Conservation (phyloP, 75 land plant species). For the Pinus tabuliformis region DNA sequence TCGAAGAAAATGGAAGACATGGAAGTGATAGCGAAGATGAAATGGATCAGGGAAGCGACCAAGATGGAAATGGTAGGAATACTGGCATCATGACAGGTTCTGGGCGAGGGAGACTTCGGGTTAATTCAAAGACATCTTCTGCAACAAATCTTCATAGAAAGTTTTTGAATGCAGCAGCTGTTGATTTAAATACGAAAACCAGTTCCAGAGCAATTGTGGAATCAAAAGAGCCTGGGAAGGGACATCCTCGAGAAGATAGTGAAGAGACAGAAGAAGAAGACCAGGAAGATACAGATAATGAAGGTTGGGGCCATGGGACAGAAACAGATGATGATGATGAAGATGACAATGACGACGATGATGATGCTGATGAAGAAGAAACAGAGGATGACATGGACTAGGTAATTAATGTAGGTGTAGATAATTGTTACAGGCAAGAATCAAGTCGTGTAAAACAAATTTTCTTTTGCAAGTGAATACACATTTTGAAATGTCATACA, state of each 20-base stretch:
- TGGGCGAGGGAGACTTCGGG: conserved; percentile 49
- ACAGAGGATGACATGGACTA: no score
- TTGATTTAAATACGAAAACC: conserved; percentile 19
- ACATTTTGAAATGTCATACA: no score
- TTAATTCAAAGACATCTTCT: conserved; percentile 51
- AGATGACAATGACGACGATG: conserved; percentile 62
- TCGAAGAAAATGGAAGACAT: conserved; percentile 47
- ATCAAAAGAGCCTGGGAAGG: conserved; percentile 31
- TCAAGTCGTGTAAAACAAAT: no score
- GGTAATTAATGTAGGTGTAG: no score
- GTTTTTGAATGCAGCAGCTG: conserved; percentile 6
- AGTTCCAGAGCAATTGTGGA: conserved; percentile 17
- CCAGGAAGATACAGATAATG: conserved; percentile 73
- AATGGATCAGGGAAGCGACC: conserved; percentile 65
- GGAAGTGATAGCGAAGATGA: conserved; percentile 55
- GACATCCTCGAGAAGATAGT: conserved; percentile 60
- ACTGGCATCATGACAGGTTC: conserved; percentile 24
- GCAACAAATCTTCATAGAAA: conserved; percentile 39
- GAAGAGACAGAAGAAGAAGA: conserved; percentile 96
- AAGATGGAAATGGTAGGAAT: conserved; percentile 36
- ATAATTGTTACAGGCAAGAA: no score
- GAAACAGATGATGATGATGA: conserved; percentile 60
- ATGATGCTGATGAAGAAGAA: no score
- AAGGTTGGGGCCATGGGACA: conserved; percentile 37
- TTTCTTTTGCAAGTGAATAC: no score